Evolutionary conservation across 768 basidiomycete species (phyloP).

Genomic region (Hortiboletus flavorubellus): DNA sequence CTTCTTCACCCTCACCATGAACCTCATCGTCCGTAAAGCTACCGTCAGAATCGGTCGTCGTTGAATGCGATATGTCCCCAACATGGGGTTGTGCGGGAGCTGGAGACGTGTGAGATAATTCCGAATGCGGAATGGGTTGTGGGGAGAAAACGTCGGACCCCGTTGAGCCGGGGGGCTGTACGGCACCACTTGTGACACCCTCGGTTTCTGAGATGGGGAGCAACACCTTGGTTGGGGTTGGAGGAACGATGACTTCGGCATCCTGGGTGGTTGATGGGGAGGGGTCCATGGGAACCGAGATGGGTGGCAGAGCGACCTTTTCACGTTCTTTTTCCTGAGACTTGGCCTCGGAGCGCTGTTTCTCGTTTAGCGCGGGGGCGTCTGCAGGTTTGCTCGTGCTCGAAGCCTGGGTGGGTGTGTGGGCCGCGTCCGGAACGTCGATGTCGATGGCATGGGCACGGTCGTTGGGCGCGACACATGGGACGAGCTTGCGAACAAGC

Average conservation of each 20-base stretch:
- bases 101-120: constrained; percentile 21
- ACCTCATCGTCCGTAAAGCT: constrained; percentile 62
- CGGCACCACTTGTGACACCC: constrained; percentile 87
- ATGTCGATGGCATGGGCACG: constrained; percentile 45
- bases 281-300: constrained; percentile 20
- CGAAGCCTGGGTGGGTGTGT: constrained; percentile 15
- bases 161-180: constrained; percentile 85
- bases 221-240: constrained; percentile 44
- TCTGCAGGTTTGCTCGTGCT: constrained; percentile 23
- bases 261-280: constrained; percentile 26
- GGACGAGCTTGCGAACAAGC: constrained; percentile 59
- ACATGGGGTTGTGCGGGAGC: constrained; percentile 27
- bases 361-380: constrained; percentile 27
- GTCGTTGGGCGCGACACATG: constrained; percentile 56
- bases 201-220: constrained; percentile 74
- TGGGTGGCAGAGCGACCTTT: constrained; percentile 27
- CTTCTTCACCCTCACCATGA: constrained; percentile 67
- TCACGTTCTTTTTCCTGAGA: constrained; percentile 36
- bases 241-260: constrained; percentile 41
- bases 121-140: constrained; percentile 23
- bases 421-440: constrained; percentile 28
- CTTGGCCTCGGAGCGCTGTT: constrained; percentile 23
- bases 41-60: constrained; percentile 32
- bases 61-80: constrained; percentile 31
- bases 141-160: constrained; percentile 39